These are phyloP conservation scores for Colletotrichum lentis DNA, from an alignment of 2,329 filamentous ascomycete species.

Conservation along the genomic window DNA sequence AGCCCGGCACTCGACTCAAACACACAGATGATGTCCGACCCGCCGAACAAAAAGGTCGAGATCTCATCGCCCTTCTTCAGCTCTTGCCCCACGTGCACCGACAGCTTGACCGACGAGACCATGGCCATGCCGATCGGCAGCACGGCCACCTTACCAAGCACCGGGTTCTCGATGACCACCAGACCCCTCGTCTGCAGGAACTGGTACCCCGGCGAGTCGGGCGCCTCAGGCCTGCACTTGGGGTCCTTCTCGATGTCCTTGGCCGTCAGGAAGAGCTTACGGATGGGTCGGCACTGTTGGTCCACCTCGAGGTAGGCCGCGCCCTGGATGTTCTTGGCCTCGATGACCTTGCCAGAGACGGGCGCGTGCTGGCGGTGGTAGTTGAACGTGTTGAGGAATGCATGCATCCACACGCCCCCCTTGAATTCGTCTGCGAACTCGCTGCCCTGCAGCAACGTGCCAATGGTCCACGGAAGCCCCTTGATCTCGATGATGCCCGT, in stretches of 20 bases:
- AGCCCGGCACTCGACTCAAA: constrained; percentile 46
- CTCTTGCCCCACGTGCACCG: constrained; percentile 38
- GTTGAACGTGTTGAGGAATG: constrained; percentile 51
- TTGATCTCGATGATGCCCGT: constrained; percentile 48
- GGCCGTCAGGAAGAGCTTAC: constrained; percentile 27
- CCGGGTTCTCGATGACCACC: constrained; percentile 49
- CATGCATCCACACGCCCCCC: constrained; percentile 53
- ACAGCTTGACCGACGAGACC: constrained; percentile 52
- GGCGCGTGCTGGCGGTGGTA: constrained; percentile 55
- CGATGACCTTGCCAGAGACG: constrained; percentile 49
- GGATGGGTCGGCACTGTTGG: constrained; percentile 35
- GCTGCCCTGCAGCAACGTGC: constrained; percentile 47
- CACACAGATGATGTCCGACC: constrained; percentile 52
- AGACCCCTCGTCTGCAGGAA: constrained; percentile 51
- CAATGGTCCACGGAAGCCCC: constrained; percentile 50
- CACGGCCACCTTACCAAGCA: constrained; percentile 50
- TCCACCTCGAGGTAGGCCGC: constrained; percentile 50
- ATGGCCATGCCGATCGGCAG: constrained; percentile 56
- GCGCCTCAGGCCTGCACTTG: constrained; percentile 42
- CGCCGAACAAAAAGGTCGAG: constrained; percentile 54
- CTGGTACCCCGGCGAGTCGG: constrained; percentile 51
- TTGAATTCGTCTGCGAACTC: constrained; percentile 46
- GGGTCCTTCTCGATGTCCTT: not conserved
- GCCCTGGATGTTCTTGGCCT: constrained; percentile 50
- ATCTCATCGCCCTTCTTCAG: constrained; percentile 54